phyloP scores from a whole-genome alignment of 129 eudicot genomes.

The Pittosporum tobira region DNA sequence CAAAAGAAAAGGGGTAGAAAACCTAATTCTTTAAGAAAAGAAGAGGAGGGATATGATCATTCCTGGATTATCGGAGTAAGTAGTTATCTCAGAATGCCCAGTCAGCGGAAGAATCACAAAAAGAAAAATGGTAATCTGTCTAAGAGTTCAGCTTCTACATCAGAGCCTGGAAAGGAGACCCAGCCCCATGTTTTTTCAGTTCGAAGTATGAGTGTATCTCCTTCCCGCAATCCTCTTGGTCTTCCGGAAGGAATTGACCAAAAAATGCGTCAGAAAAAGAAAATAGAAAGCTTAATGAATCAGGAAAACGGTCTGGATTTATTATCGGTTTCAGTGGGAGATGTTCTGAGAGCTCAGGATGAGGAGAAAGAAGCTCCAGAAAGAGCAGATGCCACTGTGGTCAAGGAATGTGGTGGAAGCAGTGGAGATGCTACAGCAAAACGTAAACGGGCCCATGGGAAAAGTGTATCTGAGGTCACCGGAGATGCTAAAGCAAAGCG shows the following conservation, averaged over 20 bases:
- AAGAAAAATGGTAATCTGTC: slow-evolving; percentile 8
- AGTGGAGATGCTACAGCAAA: slow-evolving; percentile 8
- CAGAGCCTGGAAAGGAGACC: slow-evolving; percentile 4
- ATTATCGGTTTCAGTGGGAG: slow-evolving; percentile 11
- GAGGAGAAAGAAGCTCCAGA: slow-evolving; percentile 2
- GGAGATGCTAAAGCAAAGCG: slow-evolving; percentile 4
- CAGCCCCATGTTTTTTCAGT: slow-evolving; percentile 4
- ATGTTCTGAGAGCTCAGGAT: slow-evolving; percentile 6
- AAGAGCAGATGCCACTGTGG: background rate
- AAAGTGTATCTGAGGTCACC: slow-evolving; percentile 1
- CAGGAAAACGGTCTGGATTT: slow-evolving; percentile 9
- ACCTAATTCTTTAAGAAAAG: slow-evolving; percentile 18
- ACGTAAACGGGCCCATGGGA: background rate
- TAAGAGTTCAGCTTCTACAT: slow-evolving; percentile 7
- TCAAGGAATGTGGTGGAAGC: slow-evolving; percentile 3
- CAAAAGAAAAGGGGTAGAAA: slow-evolving; percentile 21
- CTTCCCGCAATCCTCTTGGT: background rate
- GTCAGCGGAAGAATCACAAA: slow-evolving; percentile 16
- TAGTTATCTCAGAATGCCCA: slow-evolving; percentile 14
- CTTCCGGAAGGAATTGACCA: background rate
- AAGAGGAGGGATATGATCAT: slow-evolving; percentile 26
- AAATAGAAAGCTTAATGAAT: slow-evolving; percentile 1
- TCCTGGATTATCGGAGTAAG: slow-evolving; percentile 11
- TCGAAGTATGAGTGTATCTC: background rate
- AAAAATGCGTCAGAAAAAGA: slow-evolving; percentile 2